A percentile compares a stretch with the other conserved stretches of the same genome.
Conservation (phyloP, 2,329 filamentous ascomycete genomes). For the Clarireedia homoeocarpa region DNA sequence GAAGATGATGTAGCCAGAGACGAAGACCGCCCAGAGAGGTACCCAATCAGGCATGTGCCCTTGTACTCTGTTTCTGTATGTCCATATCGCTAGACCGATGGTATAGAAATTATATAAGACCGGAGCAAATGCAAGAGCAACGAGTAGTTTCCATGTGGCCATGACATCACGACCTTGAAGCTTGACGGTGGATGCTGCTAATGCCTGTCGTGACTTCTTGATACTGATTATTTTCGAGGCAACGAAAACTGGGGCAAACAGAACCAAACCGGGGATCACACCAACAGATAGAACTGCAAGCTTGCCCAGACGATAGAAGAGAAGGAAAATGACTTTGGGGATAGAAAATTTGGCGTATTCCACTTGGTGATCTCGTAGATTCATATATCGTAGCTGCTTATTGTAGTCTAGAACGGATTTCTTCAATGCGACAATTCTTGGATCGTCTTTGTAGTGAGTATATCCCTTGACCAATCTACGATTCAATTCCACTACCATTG, state of each 20-base stretch:
- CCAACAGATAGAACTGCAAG: constrained; percentile 67
- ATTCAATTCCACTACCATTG: constrained; percentile 60
- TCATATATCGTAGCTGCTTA: constrained; percentile 43
- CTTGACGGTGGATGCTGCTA: constrained; percentile 82
- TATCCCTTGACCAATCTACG: constrained; percentile 84
- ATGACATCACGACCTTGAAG: constrained; percentile 82
- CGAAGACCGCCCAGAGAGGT: constrained; percentile 68
- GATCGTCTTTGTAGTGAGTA: constrained; percentile 30
- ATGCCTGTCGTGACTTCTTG: constrained; percentile 71
- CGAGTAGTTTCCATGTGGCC: constrained; percentile 80
- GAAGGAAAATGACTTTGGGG: constrained; percentile 46
- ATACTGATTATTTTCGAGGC: constrained; percentile 66
- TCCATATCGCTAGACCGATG: constrained; percentile 64
- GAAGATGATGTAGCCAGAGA: constrained; percentile 72
- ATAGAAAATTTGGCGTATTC: constrained; percentile 49
- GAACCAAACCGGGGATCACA: constrained; percentile 74
- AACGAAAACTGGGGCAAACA: constrained; percentile 84
- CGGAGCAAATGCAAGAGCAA: constrained; percentile 77
- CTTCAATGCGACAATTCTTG: constrained; percentile 12
- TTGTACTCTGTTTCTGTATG: constrained; percentile 72
- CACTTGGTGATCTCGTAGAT: constrained; percentile 14
- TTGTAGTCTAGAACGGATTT: constrained; percentile 42
- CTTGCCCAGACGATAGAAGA: constrained; percentile 75
- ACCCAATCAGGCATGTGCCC: constrained; percentile 76
- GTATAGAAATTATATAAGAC: constrained; percentile 79